Conservation (phyloP, 257 asterid genomes). For the Agastache rugosa region DNA sequence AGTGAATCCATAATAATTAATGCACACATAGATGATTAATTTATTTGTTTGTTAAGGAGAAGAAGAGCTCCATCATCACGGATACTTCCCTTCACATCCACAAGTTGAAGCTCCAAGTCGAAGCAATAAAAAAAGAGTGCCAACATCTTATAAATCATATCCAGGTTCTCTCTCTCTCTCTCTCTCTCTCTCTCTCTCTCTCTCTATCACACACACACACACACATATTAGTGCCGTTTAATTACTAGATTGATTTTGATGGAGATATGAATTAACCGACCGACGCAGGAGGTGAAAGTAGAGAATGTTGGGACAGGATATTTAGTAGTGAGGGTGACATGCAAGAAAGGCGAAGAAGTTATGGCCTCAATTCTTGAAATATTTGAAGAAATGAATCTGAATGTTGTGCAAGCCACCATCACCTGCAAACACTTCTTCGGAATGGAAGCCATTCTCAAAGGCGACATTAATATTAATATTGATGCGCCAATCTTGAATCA, state of each 20-base stretch:
- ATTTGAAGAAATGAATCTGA: slow-evolving; percentile 61
- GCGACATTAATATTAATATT: slow-evolving; percentile 43
- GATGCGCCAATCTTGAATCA: slow-evolving; percentile 47
- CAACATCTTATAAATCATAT: slow-evolving; percentile 51
- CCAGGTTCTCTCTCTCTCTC: slow-evolving; percentile 51
- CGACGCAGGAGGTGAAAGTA: slow-evolving; percentile 69
- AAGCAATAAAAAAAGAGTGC: slow-evolving; percentile 67
- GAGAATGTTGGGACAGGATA: slow-evolving; percentile 62
- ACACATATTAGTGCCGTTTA: not conserved
- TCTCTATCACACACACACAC: not conserved
- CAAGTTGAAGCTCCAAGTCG: slow-evolving; percentile 68
- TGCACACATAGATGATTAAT: not conserved
- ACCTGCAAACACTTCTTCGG: slow-evolving; percentile 55
- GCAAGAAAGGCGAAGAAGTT: slow-evolving; percentile 64
- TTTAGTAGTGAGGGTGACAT: slow-evolving; percentile 50
- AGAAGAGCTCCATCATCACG: slow-evolving; percentile 58
- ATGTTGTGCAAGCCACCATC: slow-evolving; percentile 54
- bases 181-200: slow-evolving; percentile 28
- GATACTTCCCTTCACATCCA: slow-evolving; percentile 71
- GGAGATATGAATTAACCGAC: not conserved
- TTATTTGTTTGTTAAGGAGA: slow-evolving; percentile 45
- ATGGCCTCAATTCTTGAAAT: slow-evolving; percentile 60
- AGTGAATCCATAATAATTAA: not conserved
- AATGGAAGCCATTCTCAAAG: slow-evolving; percentile 74
- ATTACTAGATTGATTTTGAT: not conserved